Base-by-base conservation (phyloP, 2,329 filamentous ascomycete genomes). In the Seiridium cupressi region DNA sequence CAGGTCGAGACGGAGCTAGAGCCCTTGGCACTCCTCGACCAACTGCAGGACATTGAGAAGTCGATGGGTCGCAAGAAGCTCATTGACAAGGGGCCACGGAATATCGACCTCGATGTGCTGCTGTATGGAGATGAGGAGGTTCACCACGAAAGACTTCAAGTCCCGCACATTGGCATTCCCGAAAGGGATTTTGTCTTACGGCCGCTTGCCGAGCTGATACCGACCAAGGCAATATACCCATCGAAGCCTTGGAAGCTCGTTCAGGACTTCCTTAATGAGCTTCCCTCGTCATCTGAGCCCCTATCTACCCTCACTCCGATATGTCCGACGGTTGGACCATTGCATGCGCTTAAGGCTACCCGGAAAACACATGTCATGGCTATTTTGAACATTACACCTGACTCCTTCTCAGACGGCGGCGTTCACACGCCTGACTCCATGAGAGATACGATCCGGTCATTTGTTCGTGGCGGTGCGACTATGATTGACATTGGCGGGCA, bases 331-430 rank as follows among this genome's bases (percentile, higher is more conserved):
- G 72, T 83, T 44, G 74, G 81, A 9, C 79, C 86, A 1, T 76
- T 95, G 44, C 84, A 85, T 55, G 81, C 90, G 18, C 76, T 86
- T 36, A 76, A 79, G 38, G 76, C 81, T 5, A 79, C 81, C 51
- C 84, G 88, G 53, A 81, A 78, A 57, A 97, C 94, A 0, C 86
- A 87, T 51, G 77, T 97, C 66, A 99, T 99, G 95, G 91, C 91
- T 58, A 96, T 99, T 64, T 81, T 98, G 51, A 99, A 99, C 75
- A 79, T 96, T 57, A 98, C 95, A 0, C 94, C 94, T 0, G 94
- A 99, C 76, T 98, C 94, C 8, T 99, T 99, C 79, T 98, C 94
- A 1, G 93, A 98, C 71, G 94, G 93, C 57, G 93, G 93, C 7
- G 70, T 80, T 7, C 84, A 93, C 73, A 76, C 77, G 48, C 69